Evolutionary conservation across 2,329 filamentous ascomycete genomes (phyloP), one percentile per base, ranked within the genome.

Genomic region (Beauveria sp.): DNA sequence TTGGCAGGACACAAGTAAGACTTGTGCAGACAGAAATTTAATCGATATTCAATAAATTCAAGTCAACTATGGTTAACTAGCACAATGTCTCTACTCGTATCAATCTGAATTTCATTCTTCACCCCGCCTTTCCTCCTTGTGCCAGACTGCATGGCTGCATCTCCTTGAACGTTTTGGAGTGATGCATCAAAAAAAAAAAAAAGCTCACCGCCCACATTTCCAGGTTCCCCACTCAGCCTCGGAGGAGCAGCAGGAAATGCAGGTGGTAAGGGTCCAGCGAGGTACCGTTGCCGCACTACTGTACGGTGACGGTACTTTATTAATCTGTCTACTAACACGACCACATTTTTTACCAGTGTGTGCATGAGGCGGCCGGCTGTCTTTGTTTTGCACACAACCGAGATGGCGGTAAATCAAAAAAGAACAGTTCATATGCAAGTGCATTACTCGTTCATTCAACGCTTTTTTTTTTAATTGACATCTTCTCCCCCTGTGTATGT

Each of bases 161-260:
- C 52, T 40, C 52, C 52, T 54, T 44, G 51, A 37, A 44, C 18
- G 53, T 55, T 50, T 37, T 53, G 22, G 40, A 57, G 50, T 66
- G 59, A 62, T 55, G 41, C 59, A 64, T 63, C 55, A 57, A 61
- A 62, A 63, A 58, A 62, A 22, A 63, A 55, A 59, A 58, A 61
- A 61, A 61, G 62, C 61, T 63, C 59, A 53, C 57, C 50, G 57
- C 57, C 57, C 57, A 59, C 57, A 59, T 12, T 59, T 59, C 26
- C 20, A 24, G 37, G n/a, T 52, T 59, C 46, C 48, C 50, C 48
- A 54, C 50, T 53, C 48, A 53, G 48, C 57, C 50, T 54, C 48
- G 57, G 50, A 59, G 57, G 26, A 34, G 37, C 47, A 59, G 9
- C 14, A 22, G 18, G 16, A 14, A n/a, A 22, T 50, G 47, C 55